These are phyloP conservation scores for Solanum megistacrolobum DNA, from an alignment of 257 asterid genomes.

Conservation along the genomic window DNA sequence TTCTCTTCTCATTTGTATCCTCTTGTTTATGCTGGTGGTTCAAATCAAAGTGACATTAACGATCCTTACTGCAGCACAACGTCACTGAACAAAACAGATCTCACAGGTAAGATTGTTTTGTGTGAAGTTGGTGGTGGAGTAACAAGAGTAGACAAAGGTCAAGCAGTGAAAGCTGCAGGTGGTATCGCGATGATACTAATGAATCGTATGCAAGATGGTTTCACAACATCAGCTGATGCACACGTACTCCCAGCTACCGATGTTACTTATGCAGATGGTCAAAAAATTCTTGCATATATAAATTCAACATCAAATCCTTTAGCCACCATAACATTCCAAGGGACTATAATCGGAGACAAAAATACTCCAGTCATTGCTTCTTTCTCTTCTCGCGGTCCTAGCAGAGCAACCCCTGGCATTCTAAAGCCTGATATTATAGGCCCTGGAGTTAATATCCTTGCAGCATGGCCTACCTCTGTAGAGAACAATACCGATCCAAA, in stretches of 20 bases:
- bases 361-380: conserved; percentile 4
- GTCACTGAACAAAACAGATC: conserved; percentile 1
- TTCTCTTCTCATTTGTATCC: conserved; percentile 4
- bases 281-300: conserved; percentile 14
- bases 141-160: conserved; percentile 1
- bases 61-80: background rate
- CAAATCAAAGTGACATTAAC: background rate
- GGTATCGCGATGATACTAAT: conserved; percentile 31
- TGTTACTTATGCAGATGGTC: background rate
- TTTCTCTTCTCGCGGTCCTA: conserved; percentile 28
- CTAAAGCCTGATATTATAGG: background rate
- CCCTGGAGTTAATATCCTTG: background rate
- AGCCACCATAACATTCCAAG: background rate
- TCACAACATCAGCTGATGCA: background rate
- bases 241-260: background rate
- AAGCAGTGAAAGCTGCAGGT: conserved; percentile 15
- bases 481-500: conserved; percentile 6
- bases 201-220: background rate
- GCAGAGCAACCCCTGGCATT: background rate
- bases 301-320: conserved; percentile 3
- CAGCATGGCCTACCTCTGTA: background rate
- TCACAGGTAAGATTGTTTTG: conserved; percentile 13
- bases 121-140: conserved; percentile 7
- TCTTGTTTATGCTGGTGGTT: background rate
- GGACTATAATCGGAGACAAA: background rate